Evolutionary conservation across 2,329 filamentous ascomycete genomes (phyloP), one percentile per base, ranked within the genome.

Genomic region (Cryphonectria parasitica): DNA sequence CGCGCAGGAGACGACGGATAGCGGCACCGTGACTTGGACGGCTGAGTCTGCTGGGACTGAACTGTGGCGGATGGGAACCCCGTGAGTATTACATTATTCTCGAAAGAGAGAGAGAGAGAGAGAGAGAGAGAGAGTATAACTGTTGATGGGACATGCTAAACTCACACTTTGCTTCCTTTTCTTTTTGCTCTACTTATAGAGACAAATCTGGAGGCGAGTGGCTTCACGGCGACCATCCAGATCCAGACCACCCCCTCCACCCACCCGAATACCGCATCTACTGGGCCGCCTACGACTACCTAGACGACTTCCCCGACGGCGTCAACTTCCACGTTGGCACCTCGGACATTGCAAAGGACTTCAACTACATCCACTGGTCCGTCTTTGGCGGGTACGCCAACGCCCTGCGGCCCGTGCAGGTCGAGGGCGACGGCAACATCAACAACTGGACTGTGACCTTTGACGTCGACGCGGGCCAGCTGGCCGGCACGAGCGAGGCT

Each of bases 291-390:
- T 88, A 90, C 74, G 88, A 91, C 75, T 91, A 87, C 76, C 80
- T 83, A 0, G 78, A 80, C 1, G 88, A 91, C 62, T 91, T 90
- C 74, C 88, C 89, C 0, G 74, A 85, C 0, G 88, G 89, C 4
- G 83, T 91, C 0, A 82, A 80, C 31, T 91, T 87, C 79, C 83
- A 84, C 19, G 84, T 91, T 1, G 88, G 88, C 13, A 78, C 84
- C 75, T 85, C 83, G 71, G 78, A 87, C 36, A 81, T 80, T 25
- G 79, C 78, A 0, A 77, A 79, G 15, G 87, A 89, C 74, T 81
- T 89, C 71, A 91, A 91, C 77, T 90, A 90, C 69, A 85, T 90
- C 4, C 89, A 91, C 76, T 91, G 89, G 89, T 87, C 85, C 69
- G 87, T 89, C 11, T 90, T 89, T 74, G 88, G 88, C 1, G 86